A percentile compares a stretch with the other conserved stretches of the same genome.
Conservation (phyloP, 1,284 basidiomycete species). For the Phellinidium pouzarii region DNA sequence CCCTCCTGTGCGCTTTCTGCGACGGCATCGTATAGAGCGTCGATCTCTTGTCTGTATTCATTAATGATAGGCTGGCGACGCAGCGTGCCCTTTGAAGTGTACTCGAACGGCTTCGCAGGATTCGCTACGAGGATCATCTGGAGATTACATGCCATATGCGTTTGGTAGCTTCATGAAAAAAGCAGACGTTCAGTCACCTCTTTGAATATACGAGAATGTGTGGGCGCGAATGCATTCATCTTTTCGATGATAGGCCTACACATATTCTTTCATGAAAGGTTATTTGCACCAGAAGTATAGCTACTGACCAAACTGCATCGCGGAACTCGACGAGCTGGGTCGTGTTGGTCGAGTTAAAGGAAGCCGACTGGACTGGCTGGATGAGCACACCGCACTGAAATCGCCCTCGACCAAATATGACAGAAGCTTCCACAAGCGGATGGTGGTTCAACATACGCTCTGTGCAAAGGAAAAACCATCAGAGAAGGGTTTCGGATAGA, state of each 20-base stretch:
- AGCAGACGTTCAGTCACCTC: slow-evolving; percentile 8
- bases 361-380: slow-evolving; percentile 28
- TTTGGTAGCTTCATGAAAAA: neutral
- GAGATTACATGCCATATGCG: neutral
- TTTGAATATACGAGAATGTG: slow-evolving; percentile 22
- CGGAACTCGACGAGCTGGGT: slow-evolving; percentile 27
- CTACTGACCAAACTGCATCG: slow-evolving; percentile 30
- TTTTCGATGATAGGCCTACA: slow-evolving; percentile 21
- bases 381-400: slow-evolving; percentile 39
- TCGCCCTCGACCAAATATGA: slow-evolving; percentile 37
- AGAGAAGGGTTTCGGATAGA: no score
- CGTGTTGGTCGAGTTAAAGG: slow-evolving; percentile 29
- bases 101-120: slow-evolving; percentile 17
- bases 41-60: slow-evolving; percentile 32
- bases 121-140: slow-evolving; percentile 13
- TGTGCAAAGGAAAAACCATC: neutral
- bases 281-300: neutral
- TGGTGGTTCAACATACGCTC: slow-evolving; percentile 28
- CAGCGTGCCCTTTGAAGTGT: slow-evolving; percentile 31
- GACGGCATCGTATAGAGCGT: slow-evolving; percentile 29
- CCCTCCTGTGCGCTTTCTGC: slow-evolving; percentile 26
- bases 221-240: slow-evolving; percentile 21
- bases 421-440: slow-evolving; percentile 27
- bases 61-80: slow-evolving; percentile 28
- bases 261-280: neutral